phyloP scores from a whole-genome alignment of 2,329 filamentous ascomycete genomes.

The Trichocomaceae sp. region DNA sequence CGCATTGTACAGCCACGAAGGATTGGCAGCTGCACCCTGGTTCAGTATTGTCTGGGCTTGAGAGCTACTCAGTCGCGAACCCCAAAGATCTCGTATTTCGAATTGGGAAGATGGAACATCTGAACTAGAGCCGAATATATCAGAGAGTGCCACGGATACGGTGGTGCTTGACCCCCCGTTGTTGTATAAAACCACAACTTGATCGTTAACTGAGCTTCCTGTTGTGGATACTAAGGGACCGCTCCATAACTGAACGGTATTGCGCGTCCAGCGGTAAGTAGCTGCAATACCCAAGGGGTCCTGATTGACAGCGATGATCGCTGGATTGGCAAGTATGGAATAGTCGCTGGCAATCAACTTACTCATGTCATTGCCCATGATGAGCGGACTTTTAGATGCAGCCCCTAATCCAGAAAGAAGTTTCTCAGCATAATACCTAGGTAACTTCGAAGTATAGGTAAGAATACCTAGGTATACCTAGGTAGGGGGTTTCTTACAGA shows the following conservation, averaged over 20 bases:
- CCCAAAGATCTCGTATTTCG: slow-evolving; percentile 6
- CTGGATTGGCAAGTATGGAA: slow-evolving; percentile 10
- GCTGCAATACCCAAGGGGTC: neutral
- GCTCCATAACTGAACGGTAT: neutral
- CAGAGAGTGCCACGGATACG: slow-evolving; percentile 7
- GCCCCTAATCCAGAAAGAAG: slow-evolving; percentile 2
- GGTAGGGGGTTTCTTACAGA: neutral
- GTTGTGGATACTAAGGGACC: neutral
- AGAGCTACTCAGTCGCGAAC: neutral
- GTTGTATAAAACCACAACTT: slow-evolving; percentile 2
- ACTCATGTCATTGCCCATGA: slow-evolving; percentile 10
- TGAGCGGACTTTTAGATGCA: slow-evolving; percentile 4
- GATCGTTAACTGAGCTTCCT: neutral
- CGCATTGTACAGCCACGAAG: neutral
- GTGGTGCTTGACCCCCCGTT: neutral
- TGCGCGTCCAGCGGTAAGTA: too few species aligned
- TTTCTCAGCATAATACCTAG: neutral
- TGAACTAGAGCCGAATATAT: slow-evolving; percentile 20
- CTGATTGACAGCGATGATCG: slow-evolving; percentile 11
- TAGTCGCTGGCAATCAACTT: slow-evolving; percentile 1
- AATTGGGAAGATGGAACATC: slow-evolving; percentile 16
- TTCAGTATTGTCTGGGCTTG: neutral
- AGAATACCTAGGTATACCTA: neutral
- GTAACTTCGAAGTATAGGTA: neutral
- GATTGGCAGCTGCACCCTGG: neutral